Conservation (phyloP, 306 rosid genomes). For the Clitoria ternatea region DNA sequence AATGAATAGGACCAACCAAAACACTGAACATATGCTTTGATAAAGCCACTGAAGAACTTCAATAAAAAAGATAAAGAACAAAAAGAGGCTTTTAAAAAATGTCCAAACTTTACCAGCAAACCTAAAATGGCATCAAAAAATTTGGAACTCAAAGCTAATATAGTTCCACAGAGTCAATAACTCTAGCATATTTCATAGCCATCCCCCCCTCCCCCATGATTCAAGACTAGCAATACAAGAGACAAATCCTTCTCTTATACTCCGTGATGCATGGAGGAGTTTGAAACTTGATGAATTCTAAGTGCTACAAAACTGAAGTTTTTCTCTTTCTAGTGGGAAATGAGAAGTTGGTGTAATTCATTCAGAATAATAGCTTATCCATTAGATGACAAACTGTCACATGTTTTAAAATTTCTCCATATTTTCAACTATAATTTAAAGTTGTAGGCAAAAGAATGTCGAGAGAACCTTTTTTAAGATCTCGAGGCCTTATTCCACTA, state of each 20-base stretch:
- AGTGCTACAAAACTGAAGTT: background rate
- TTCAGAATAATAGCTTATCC: background rate
- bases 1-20: background rate
- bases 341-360: background rate
- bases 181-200: background rate
- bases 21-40: background rate
- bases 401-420: too few species aligned
- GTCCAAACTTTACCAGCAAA: background rate
- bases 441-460: slow-evolving; percentile 3
- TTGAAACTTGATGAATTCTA: background rate
- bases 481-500: slow-evolving; percentile 88
- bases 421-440: background rate
- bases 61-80: background rate
- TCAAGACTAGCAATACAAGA: background rate
- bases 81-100: background rate
- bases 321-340: background rate
- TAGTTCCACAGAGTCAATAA: background rate
- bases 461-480: slow-evolving; percentile 71
- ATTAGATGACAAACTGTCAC: slow-evolving; percentile 13
- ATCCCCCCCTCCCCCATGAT: background rate
- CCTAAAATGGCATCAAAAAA: background rate
- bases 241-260: background rate
- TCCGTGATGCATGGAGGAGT: background rate
- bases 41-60: slow-evolving; percentile 16
- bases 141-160: slow-evolving; percentile 20